phyloP scores from a whole-genome alignment of 495 filamentous ascomycete genomes.

The Penicillium egyptiacum region DNA sequence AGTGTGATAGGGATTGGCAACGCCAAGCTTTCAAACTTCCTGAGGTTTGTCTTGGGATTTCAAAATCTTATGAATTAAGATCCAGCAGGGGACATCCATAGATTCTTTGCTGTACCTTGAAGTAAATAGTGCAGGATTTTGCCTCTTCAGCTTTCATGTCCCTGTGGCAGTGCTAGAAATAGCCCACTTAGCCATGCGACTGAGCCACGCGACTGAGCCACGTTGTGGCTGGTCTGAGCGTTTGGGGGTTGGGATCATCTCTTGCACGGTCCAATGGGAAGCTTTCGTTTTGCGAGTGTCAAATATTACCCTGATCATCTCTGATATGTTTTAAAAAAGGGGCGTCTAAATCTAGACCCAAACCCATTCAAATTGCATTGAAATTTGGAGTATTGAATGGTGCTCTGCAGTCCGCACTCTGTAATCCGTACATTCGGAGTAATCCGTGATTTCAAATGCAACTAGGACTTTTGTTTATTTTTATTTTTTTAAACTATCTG shows the following conservation, averaged over 20 bases:
- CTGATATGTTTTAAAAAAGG: background rate
- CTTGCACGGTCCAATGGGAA: background rate
- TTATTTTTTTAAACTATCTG: conserved; percentile 1
- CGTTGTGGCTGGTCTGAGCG: conserved; percentile 10
- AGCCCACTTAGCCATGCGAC: no score
- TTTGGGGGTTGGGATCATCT: background rate
- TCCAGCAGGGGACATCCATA: conserved; percentile 8
- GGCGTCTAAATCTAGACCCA: conserved; percentile 4
- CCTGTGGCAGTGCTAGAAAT: conserved; percentile 9
- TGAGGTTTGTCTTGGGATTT: background rate
- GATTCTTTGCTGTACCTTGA: background rate
- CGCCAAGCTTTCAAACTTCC: conserved; percentile 15
- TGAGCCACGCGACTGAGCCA: conserved; percentile 9
- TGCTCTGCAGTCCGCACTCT: background rate
- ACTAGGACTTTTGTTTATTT: conserved; percentile 3
- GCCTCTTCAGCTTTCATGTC: background rate
- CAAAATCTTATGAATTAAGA: background rate
- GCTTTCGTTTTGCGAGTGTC: background rate
- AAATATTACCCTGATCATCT: background rate
- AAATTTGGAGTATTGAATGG: background rate
- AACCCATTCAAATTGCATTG: background rate
- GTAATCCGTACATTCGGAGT: conserved; percentile 3
- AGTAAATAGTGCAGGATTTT: background rate
- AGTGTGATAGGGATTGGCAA: background rate
- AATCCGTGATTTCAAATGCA: conserved; percentile 8